Base-by-base conservation (phyloP, 192 early-diverging fungal species). In the Rhizoclosmatium sp. region DNA sequence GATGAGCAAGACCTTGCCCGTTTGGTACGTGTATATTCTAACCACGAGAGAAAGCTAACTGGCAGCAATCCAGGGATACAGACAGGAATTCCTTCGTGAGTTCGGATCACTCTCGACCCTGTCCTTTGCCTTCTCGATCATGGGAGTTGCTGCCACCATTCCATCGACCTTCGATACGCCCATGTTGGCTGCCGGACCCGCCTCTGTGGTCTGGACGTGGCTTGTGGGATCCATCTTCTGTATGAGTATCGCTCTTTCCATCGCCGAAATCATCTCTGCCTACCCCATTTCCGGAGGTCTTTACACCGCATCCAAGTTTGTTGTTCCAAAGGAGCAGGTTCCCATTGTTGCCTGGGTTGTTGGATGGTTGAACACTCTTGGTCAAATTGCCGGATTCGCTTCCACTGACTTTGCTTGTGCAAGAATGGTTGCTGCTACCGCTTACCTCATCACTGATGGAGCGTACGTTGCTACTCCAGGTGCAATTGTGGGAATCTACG, bases 71-170 rank as follows among this genome's bases (percentile, higher is more conserved):
- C 21, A 75, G 72, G 72, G 72, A 14, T 75, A 75, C 72, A 41
- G 39, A 9, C 72, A 75, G 44, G 72, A 75, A 59, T 75, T 75
- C 47, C 59, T 75, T 7, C n/a, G 72, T 7, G 72, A 75, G 72
- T 75, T 75, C 44, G 72, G 72, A 16, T 75, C 72, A 23, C 47
- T 75, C 7, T 7, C 72, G 1, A 75, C 72, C 2, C 61, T 75
- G n/a, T 75, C 72, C 31, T 75, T 75, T 62, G 72, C 72, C 7
- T 75, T 75, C 59, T 75, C 72, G 16, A 75, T 75, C 72, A 75
- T 75, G 72, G 72, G 72, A n/a, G 72, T 75, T 62, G 72, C 72
- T 62, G 72, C 72, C 41, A 44, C 72, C 12, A 62, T 75, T 75
- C 72, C 72, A 14, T 59, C 72, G 42, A 75, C 72, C 10, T 75